Evolutionary conservation across 1,284 basidiomycete genomes (phyloP).

Genomic region (Cryptococcus floricola): DNA sequence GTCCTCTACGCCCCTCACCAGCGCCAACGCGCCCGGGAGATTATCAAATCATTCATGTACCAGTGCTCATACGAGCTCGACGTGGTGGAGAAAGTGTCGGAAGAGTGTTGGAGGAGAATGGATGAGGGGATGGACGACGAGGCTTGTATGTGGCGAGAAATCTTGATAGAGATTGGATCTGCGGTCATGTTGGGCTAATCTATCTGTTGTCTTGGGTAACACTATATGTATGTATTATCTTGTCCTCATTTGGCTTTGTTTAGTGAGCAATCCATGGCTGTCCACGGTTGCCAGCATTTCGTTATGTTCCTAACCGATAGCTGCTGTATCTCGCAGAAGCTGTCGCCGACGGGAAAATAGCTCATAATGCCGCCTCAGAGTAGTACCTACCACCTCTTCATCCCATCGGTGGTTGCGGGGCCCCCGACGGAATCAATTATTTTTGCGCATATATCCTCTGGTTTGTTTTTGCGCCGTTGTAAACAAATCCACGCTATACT

Average conservation of each 20-base stretch:
- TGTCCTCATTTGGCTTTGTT: neutral
- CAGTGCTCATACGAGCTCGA: slow-evolving; percentile 42
- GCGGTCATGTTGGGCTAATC: slow-evolving; percentile 27
- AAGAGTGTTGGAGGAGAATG: slow-evolving; percentile 41
- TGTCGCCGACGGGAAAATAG: too few species aligned
- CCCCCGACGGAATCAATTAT: too few species aligned
- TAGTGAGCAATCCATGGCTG: too few species aligned
- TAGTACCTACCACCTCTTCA: too few species aligned
- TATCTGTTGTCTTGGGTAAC: neutral
- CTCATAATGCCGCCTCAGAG: too few species aligned
- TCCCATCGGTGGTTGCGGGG: too few species aligned
- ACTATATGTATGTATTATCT: neutral
- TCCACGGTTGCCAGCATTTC: too few species aligned
- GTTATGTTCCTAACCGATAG: too few species aligned
- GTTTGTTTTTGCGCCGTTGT: too few species aligned
- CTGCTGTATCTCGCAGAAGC: too few species aligned
- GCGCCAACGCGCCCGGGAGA: slow-evolving; percentile 24
- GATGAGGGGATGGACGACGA: slow-evolving; percentile 38
- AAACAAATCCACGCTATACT: too few species aligned
- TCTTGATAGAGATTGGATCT: slow-evolving; percentile 34
- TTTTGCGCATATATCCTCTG: too few species aligned
- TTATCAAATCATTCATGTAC: slow-evolving; percentile 36
- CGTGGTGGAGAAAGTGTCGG: slow-evolving; percentile 25
- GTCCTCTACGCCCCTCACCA: slow-evolving; percentile 18
- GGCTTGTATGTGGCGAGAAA: slow-evolving; percentile 36